Evolutionary conservation across 768 basidiomycete genomes (phyloP), one percentile per base, ranked within the genome.

Genomic region (Paxillus rubicundulus): DNA sequence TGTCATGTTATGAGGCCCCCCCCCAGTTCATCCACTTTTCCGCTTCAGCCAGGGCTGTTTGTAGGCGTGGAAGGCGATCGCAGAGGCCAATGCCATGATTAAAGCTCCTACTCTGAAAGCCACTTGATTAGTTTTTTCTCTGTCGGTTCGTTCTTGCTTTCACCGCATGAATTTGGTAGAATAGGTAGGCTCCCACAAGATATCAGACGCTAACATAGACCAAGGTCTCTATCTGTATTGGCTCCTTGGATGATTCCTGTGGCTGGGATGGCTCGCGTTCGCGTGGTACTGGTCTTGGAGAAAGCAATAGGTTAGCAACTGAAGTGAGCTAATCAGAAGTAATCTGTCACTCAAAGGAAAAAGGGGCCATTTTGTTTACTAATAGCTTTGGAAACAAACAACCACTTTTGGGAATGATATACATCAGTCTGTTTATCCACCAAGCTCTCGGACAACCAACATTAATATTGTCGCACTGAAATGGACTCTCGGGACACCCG

Each of bases 341-440:
- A 30, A 37, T 13, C 10, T 37, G 10, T 37, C 36, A 12, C 6
- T n/a, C 36, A 13, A 13, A 24, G 4, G 24, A 24, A 6, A 33
- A 38, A 47, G 39, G 27, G 24, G 39, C 33, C 18, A 18, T 41
- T 24, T 42, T 28, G 39, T 42, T 50, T 50, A 36, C 33, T 39
- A 50, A 50, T 21, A 28, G 17, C 49, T 24, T 50, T 30, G 12
- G 39, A 41, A 50, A 50, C 49, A 50, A 42, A 50, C 27, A 49
- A 49, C 46, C 34, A 37, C 47, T 38, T 47, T 47, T 27, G 18
- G 33, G 21, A 27, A 14, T 20, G 24, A 9, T 18, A 24, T 24
- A 24, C 8, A n/a, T 41, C 40, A 20, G 18, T 24, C 16, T 12
- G 14, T 37, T 37, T 7, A 13, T 37, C n/a, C 36, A 16, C 9